These are phyloP conservation scores for Tylopilus cervinicoccineus DNA, from an alignment of 768 basidiomycete species.

Conservation along the genomic window DNA sequence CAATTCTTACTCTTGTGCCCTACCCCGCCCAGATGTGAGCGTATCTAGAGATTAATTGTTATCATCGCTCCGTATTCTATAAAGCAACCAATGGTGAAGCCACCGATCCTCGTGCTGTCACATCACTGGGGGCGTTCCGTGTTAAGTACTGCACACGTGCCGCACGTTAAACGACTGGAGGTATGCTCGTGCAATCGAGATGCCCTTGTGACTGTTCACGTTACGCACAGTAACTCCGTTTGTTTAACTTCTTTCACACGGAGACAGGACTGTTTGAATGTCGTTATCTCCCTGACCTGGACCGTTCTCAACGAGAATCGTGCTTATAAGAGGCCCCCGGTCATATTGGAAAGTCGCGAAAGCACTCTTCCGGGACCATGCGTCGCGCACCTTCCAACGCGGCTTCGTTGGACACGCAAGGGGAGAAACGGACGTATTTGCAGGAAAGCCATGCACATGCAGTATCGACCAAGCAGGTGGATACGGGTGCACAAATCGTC, in stretches of 20 bases:
- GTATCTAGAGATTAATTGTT: background rate
- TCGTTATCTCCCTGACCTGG: background rate
- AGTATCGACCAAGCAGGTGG: constrained; percentile 45
- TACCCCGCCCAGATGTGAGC: background rate
- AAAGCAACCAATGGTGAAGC: background rate
- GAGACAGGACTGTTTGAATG: background rate
- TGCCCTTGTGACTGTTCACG: constrained; percentile 7
- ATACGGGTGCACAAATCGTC: constrained; percentile 58
- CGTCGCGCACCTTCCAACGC: constrained; percentile 5
- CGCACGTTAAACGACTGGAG: no score
- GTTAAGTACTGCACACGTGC: no score
- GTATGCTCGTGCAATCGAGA: background rate
- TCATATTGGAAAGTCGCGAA: background rate
- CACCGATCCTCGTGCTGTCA: no score
- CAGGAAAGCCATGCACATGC: constrained; percentile 19
- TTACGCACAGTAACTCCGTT: constrained; percentile 3
- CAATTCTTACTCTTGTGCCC: background rate
- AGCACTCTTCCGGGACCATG: background rate
- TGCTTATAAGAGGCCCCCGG: constrained; percentile 9
- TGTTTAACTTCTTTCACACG: constrained; percentile 10
- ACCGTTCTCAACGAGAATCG: background rate
- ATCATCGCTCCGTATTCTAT: background rate
- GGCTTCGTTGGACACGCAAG: constrained; percentile 9
- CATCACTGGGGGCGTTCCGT: no score
- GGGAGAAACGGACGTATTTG: constrained; percentile 7